Evolutionary conservation across 1,284 basidiomycete species (phyloP), one percentile per base, ranked within the genome.

Genomic region (Puccinia coronata): DNA sequence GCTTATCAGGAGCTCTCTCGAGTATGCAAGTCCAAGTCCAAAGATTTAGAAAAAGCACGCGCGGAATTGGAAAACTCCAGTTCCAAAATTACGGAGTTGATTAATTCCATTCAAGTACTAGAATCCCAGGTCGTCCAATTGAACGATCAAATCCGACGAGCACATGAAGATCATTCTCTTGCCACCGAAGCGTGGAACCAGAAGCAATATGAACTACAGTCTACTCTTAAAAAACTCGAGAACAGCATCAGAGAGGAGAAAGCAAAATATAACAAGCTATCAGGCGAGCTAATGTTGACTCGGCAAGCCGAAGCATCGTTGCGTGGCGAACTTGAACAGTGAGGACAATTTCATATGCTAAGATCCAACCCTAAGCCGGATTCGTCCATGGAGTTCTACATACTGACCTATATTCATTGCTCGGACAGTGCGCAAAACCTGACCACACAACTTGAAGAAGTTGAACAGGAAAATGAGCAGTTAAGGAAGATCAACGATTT

Each of bases 401-500:
- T n/a, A 71, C 49, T 57, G n/a, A 25, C 18, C n/a, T 8, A 28
- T 57, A 28, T 59, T 59, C 23, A 23, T 49, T 41, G 5, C 51
- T 18, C 57, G 28, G 18, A 59, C 28, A 80, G 77, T 12, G 31
- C 65, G 1, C 63, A 71, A 36, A 53, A 71, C n/a, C 34, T 80
- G 23, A 34, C 51, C 16, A 23, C 28, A 9, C 65, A 59, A 71
- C 67, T 80, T 20, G 65, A 71, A 34, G 77, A 67, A 39, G 67
- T 80, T 34, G 67, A 80, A 23, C 53, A 36, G 18, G 65, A 80
- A 39, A 71, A 70, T 41, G 67, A 53, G 43, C 34, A 70, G 49
- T 25, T 80, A 39, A 57, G 39, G 25, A 70, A 71, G 34, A 70
- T 80, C 18, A 78, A 78, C 49, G 77, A 80, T 34, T 59, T 80